Percentiles rank a stretch among this genome's conserved stretches.
Conservation (phyloP, 2,329 filamentous ascomycete species). For the Neonectria neomacrospora region DNA sequence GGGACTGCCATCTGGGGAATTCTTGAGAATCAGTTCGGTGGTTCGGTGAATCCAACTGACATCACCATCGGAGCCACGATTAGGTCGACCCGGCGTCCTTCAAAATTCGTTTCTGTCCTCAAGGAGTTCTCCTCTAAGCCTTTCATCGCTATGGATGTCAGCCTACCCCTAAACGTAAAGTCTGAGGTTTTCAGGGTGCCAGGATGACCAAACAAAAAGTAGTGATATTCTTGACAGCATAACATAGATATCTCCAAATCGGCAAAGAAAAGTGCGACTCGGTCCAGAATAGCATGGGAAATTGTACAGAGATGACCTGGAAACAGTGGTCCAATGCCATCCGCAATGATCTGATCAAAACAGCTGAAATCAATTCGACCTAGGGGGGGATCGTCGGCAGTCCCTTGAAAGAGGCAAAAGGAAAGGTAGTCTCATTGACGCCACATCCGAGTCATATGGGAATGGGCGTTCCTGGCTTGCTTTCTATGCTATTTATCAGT, state of each 20-base stretch:
- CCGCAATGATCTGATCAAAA: background rate
- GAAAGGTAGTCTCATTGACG: background rate
- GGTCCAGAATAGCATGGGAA: background rate
- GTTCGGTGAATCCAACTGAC: background rate
- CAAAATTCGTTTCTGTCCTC: background rate
- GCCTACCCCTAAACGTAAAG: background rate
- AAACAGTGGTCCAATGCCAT: background rate
- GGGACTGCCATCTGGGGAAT: background rate
- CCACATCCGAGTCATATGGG: background rate
- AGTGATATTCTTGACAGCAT: background rate
- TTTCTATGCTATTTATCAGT: background rate
- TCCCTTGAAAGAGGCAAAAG: background rate
- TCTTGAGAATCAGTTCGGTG: too few relatives aligned
- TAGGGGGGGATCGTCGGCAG: fast-evolving
- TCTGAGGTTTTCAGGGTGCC: background rate
- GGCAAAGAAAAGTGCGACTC: background rate
- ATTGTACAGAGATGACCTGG: background rate
- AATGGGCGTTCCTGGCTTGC: background rate
- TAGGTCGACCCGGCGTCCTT: background rate
- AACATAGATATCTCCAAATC: background rate
- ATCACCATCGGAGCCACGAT: background rate
- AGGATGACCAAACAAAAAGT: background rate
- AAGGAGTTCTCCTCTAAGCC: background rate
- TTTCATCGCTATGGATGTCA: background rate
- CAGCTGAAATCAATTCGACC: background rate